Evolutionary conservation across 2,329 filamentous ascomycete genomes (phyloP).

Genomic region (Cyclaneusma minus): DNA sequence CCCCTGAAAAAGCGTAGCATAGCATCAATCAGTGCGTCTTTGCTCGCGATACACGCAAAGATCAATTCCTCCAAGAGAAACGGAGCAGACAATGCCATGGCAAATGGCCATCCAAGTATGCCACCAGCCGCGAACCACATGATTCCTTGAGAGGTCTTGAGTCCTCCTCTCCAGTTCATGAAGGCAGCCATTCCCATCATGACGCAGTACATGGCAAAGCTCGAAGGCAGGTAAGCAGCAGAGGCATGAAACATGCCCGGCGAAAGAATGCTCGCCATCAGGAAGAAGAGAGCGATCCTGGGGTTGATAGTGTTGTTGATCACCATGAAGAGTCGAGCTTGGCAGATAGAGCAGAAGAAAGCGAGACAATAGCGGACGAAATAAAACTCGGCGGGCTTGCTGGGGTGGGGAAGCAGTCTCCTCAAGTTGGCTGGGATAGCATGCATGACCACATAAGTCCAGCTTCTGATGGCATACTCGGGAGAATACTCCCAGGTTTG

Average conservation of each 20-base stretch:
- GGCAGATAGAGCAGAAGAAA: constrained; percentile 61
- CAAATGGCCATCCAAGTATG: constrained; percentile 88
- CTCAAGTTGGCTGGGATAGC: constrained; percentile 54
- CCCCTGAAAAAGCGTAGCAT: constrained; percentile 52
- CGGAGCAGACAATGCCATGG: constrained; percentile 64
- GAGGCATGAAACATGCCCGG: constrained; percentile 92
- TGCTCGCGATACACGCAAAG: constrained; percentile 34
- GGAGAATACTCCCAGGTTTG: constrained; percentile 99
- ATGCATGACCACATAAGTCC: constrained; percentile 77
- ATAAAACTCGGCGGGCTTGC: constrained; percentile 69
- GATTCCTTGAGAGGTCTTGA: constrained; percentile 70
- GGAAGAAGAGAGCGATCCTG: constrained; percentile 71
- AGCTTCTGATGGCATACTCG: constrained; percentile 86
- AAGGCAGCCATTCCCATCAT: constrained; percentile 81
- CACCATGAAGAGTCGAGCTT: constrained; percentile 67
- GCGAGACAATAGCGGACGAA: constrained; percentile 65
- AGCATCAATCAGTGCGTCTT: constrained; percentile 42
- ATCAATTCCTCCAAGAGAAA: constrained; percentile 67
- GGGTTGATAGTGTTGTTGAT: constrained; percentile 66
- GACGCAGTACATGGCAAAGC: constrained; percentile 89
- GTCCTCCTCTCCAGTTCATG: constrained; percentile 71
- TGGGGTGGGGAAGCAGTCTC: constrained; percentile 43
- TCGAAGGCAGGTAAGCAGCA: constrained; percentile 76
- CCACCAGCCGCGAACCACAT: constrained; percentile 82
- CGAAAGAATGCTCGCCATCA: constrained; percentile 61